A percentile compares a stretch with the other conserved stretches of the same genome.
Conservation (phyloP, 139 green algal species). For the Nannochloris sp. region DNA sequence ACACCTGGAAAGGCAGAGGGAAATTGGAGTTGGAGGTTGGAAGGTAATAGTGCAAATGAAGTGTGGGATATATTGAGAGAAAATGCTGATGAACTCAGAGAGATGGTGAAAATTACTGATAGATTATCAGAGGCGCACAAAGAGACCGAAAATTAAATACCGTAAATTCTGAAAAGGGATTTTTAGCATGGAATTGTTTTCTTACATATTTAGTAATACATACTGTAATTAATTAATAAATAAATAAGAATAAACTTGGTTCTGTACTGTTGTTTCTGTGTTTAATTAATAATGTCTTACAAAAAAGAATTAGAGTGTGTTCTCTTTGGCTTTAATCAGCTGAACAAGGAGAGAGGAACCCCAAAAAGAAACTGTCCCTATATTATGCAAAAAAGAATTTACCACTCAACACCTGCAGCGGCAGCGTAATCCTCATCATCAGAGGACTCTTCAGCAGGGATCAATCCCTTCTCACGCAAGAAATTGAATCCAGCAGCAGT, state of each 20-base stretch:
- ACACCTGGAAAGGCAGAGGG: conserved; percentile 72
- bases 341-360: too few relatives aligned
- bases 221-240: not conserved
- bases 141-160: not conserved
- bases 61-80: not conserved
- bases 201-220: not conserved
- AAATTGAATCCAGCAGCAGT: conserved; percentile 51
- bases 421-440: conserved; percentile 55
- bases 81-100: not conserved
- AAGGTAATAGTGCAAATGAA: not conserved
- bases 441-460: conserved; percentile 44
- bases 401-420: conserved; percentile 50
- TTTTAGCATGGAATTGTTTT: not conserved
- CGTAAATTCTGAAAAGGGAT: not conserved
- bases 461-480: conserved; percentile 57
- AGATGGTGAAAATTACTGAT: conserved; percentile 6
- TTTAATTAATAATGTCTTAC: not conserved
- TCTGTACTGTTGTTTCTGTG: not conserved
- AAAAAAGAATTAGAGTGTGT: not conserved
- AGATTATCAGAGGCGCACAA: conserved; percentile 2
- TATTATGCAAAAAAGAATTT: conserved; percentile 4
- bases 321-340: too few relatives aligned
- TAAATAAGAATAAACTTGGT: not conserved
- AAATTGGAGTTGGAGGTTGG: conserved; percentile 83
- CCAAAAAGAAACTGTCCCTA: not conserved